Conservation (phyloP, 768 basidiomycete genomes). For the Leccinum ochraceum region DNA sequence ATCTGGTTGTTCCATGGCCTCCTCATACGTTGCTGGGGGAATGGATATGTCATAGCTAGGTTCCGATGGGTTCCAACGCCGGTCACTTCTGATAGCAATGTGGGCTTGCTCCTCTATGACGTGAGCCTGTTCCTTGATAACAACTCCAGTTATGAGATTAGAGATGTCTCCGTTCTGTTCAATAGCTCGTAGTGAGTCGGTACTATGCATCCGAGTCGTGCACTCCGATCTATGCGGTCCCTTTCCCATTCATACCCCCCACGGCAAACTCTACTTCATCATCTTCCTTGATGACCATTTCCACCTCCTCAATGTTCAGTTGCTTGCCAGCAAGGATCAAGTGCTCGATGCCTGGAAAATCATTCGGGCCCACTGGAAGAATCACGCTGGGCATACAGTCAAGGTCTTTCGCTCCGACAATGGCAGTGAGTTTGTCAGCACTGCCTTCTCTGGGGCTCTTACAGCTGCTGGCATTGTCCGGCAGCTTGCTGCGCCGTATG, state of each 20-base stretch:
- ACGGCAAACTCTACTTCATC: conserved; percentile 19
- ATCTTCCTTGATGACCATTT: conserved; percentile 17
- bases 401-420: conserved; percentile 5
- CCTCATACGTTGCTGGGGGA: no score
- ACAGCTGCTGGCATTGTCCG: conserved; percentile 19
- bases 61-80: no score
- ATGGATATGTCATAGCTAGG: no score
- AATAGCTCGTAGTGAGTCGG: no score
- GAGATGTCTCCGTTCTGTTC: no score
- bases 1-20: no score
- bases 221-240: conserved; percentile 31
- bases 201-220: background rate
- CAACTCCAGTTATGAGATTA: no score
- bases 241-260: conserved; percentile 17
- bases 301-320: background rate
- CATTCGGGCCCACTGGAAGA: background rate
- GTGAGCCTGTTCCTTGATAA: no score
- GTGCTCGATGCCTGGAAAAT: background rate
- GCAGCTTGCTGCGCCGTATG: conserved; percentile 30
- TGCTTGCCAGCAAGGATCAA: background rate
- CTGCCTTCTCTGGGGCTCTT: background rate
- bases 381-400: accelerated
- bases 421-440: conserved; percentile 3
- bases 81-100: no score
- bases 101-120: no score